Evolutionary conservation across 768 basidiomycete species (phyloP), one percentile per base, ranked within the genome.

Genomic region (Obba rivulosa): DNA sequence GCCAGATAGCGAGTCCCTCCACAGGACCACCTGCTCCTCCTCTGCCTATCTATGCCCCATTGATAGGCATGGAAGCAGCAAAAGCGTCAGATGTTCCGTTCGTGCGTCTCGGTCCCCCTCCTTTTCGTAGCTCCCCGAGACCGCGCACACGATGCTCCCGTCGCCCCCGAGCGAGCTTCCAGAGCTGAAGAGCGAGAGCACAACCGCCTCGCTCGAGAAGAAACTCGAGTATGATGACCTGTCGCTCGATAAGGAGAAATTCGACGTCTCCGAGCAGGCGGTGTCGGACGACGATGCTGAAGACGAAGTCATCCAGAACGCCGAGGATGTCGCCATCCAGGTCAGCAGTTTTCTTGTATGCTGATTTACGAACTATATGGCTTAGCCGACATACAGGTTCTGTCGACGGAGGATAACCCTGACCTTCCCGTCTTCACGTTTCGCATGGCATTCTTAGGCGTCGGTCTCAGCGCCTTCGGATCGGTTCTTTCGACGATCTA

Each of bases 321-420:
- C 71, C 11, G 73, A 75, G 49, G 74, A 70, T 39, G 73, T 76
- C 21, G 72, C 74, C 8, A 54, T 66, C 20, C 62, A 69, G 64
- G 73, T 73, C 41, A n/a, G 52, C 14, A 31, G 7, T 18, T 39
- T 11, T 28, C 23, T 20, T 3, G 22, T 16, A 18, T 8, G 31
- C 25, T 17, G 16, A 34, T 36, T 28, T 20, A 41, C 35, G 20
- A 20, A 25, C n/a, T 31, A 5, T 31, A 13, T 7, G 7, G 28
- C 13, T 31, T n/a, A 16, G 17, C 23, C 3, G 17, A n/a, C 17
- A 22, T 28, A 8, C 20, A 76, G 75, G 69, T 78, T 48, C 67
- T 78, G 39, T 74, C 76, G 2, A 63, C 71, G 1, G 63, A 71
- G 35, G 78, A 80, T 55, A 73, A 79, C 55, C 75, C 79, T 0